Percentiles rank a stretch among this genome's conserved stretches.
Evolutionary conservation across 23 red algal genomes (phyloP).

Genomic region (Gracilaria domingensis): DNA sequence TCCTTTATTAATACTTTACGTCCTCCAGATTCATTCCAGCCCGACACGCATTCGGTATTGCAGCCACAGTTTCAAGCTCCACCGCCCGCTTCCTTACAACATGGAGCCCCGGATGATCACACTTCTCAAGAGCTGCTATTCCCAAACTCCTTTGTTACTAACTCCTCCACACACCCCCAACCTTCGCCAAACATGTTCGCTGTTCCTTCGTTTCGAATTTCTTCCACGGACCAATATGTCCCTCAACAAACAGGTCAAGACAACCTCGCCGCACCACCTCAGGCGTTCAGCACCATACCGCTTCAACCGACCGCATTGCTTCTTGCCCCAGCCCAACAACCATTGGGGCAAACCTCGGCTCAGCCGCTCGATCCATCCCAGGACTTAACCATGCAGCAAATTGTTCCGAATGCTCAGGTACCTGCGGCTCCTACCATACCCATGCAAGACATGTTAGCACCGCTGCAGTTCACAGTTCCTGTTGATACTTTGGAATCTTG

Average conservation of each 20-base stretch:
- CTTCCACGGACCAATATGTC: slow-evolving; percentile 19
- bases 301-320: slow-evolving; percentile 26
- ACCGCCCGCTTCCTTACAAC: slow-evolving; percentile 4
- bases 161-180: neutral
- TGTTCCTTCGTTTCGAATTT: slow-evolving; percentile 20
- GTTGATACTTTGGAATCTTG: slow-evolving; percentile 52
- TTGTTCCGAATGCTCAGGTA: slow-evolving; percentile 16
- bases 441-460: slow-evolving; percentile 44
- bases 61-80: neutral
- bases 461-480: slow-evolving; percentile 39
- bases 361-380: slow-evolving; percentile 33
- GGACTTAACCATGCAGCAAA: slow-evolving; percentile 38
- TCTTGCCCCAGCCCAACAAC: slow-evolving; percentile 30
- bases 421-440: slow-evolving; percentile 15
- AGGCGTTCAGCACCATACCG: neutral
- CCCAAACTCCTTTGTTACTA: slow-evolving; percentile 22
- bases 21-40: slow-evolving; percentile 7
- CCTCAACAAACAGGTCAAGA: neutral
- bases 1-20: neutral
- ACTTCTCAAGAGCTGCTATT: neutral
- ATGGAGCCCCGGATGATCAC: slow-evolving; percentile 8
- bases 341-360: slow-evolving; percentile 14
- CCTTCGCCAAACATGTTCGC: slow-evolving; percentile 25
- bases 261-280: neutral
- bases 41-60: neutral